phyloP scores from a whole-genome alignment of 169 alveolate genomes.

The Neospora caninum region DNA sequence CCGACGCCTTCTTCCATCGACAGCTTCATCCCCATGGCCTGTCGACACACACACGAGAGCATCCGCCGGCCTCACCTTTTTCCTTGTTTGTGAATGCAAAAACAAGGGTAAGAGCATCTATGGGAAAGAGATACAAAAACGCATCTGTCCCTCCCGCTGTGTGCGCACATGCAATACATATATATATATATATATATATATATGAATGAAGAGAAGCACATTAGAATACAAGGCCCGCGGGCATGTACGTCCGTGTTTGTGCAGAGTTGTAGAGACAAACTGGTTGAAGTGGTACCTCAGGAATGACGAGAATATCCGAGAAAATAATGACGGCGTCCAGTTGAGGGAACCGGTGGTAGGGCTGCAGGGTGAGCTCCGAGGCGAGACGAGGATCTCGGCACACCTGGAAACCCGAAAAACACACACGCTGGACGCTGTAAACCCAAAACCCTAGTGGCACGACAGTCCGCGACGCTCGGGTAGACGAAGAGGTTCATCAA shows the following conservation, averaged over 20 bases:
- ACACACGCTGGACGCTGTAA: not conserved
- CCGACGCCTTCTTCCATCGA: slow-evolving; percentile 75
- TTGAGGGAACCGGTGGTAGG: slow-evolving; percentile 76
- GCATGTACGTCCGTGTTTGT: too few species aligned
- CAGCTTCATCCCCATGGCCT: slow-evolving; percentile 80
- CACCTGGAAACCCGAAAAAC: slow-evolving; percentile 37
- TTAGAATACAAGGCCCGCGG: too few species aligned
- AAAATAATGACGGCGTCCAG: slow-evolving; percentile 83
- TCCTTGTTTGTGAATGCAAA: not conserved
- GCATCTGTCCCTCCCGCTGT: too few species aligned
- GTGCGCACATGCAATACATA: not conserved
- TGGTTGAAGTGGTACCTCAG: slow-evolving; percentile 64
- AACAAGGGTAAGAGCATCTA: not conserved
- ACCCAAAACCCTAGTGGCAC: not conserved
- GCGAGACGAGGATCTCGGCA: slow-evolving; percentile 84
- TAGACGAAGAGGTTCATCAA: not conserved
- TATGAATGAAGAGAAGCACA: not conserved
- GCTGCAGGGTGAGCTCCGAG: slow-evolving; percentile 85
- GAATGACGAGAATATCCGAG: slow-evolving; percentile 85
- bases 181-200: not conserved
- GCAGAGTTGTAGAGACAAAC: too few species aligned
- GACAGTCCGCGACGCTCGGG: not conserved
- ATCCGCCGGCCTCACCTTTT: not conserved
- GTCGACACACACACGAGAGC: not conserved
- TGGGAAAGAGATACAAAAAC: too few species aligned